Evolutionary conservation across 2,329 filamentous ascomycete species (phyloP).

Genomic region (Talaromyces albobiverticillius): DNA sequence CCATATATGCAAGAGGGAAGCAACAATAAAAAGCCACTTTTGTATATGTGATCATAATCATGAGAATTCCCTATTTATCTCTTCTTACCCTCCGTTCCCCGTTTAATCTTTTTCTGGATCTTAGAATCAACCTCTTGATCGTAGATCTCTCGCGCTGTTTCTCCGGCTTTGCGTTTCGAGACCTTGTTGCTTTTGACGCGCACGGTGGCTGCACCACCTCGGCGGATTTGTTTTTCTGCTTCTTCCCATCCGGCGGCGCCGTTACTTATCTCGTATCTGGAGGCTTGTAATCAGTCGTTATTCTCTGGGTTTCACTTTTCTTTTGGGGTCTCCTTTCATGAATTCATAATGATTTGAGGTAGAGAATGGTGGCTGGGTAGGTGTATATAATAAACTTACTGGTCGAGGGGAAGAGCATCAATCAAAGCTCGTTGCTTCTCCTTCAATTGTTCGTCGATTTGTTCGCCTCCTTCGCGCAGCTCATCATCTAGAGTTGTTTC

Average conservation of each 20-base stretch:
- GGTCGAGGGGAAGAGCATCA: slow-evolving; percentile 82
- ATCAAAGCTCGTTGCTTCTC: slow-evolving; percentile 85
- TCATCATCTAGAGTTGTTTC: slow-evolving; percentile 73
- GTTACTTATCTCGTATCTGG: slow-evolving; percentile 46
- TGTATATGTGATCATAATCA: not conserved
- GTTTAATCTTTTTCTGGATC: slow-evolving; percentile 44
- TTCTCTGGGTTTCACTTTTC: slow-evolving; percentile 17
- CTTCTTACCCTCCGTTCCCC: slow-evolving; percentile 40
- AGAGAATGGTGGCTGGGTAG: not conserved
- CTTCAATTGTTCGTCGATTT: slow-evolving; percentile 67
- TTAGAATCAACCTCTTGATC: slow-evolving; percentile 43
- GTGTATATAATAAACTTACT: slow-evolving; percentile 55
- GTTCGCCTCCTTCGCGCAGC: slow-evolving; percentile 76
- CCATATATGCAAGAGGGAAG: slow-evolving; percentile 6
- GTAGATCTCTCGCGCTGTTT: slow-evolving; percentile 50
- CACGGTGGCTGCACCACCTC: slow-evolving; percentile 57
- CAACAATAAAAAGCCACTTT: slow-evolving; percentile 3
- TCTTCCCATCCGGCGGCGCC: slow-evolving; percentile 54
- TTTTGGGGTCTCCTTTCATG: too few species aligned
- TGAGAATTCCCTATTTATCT: slow-evolving; percentile 24
- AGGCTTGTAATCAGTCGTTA: slow-evolving; percentile 38
- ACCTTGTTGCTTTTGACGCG: slow-evolving; percentile 75
- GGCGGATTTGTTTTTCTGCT: slow-evolving; percentile 70
- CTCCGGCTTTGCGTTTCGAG: slow-evolving; percentile 69
- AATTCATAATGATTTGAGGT: slow-evolving; percentile 16